Percentiles rank a stretch among this genome's conserved stretches.
These are phyloP conservation scores for Backusella psychrophila DNA, from an alignment of 192 early-diverging fungal species.

Conservation along the genomic window DNA sequence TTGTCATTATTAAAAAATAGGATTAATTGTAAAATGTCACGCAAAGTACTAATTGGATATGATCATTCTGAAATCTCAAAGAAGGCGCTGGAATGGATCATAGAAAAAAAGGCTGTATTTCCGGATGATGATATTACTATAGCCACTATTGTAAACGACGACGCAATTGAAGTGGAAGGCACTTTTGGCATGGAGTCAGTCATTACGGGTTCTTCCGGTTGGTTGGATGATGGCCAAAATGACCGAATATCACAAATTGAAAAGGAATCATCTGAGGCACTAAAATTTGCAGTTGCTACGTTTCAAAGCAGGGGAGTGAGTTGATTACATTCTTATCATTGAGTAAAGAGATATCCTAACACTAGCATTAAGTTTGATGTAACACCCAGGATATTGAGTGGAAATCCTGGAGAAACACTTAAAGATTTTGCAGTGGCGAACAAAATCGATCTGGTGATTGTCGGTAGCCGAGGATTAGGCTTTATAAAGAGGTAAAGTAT, in stretches of 20 bases:
- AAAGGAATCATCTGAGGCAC: slow-evolving; percentile 10
- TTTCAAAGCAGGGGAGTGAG: slow-evolving; percentile 21
- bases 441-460: slow-evolving; percentile 17
- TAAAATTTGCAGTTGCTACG: background rate
- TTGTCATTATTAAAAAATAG: background rate
- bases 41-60: slow-evolving; percentile 20
- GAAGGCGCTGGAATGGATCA: slow-evolving; percentile 14
- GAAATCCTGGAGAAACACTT: slow-evolving; percentile 14
- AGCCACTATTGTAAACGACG: slow-evolving; percentile 19
- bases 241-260: slow-evolving; percentile 18
- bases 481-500: slow-evolving; percentile 23
- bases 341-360: background rate
- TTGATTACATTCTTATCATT: background rate
- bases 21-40: background rate
- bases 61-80: slow-evolving; percentile 13
- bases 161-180: slow-evolving; percentile 16
- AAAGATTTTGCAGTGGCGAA: slow-evolving; percentile 18
- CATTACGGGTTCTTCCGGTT: slow-evolving; percentile 6
- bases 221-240: slow-evolving; percentile 4
- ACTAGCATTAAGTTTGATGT: background rate
- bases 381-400: slow-evolving; percentile 7
- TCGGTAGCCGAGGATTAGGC: slow-evolving; percentile 20
- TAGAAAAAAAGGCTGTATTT: slow-evolving; percentile 7
- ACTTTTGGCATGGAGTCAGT: slow-evolving; percentile 6
- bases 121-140: slow-evolving; percentile 13